Base-by-base conservation (phyloP, 1,284 basidiomycete species). In the Naganishia albida region DNA sequence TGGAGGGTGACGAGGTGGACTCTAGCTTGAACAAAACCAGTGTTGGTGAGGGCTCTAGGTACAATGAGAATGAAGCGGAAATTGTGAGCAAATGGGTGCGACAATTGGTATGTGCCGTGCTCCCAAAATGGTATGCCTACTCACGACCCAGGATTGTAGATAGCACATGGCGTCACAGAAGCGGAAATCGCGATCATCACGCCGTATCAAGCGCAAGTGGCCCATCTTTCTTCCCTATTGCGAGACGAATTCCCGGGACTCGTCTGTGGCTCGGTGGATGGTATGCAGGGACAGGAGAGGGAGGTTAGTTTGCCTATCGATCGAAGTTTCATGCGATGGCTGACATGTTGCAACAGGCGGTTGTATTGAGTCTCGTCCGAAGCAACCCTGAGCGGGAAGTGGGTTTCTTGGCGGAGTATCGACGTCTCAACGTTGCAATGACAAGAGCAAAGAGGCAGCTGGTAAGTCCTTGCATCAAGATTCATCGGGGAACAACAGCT, bases 191-290 rank as follows among this genome's bases (percentile, higher is more conserved):
- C 91, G 1, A 83, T 99, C 57, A 89, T 99, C 66, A 91, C 93
- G 3, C 94, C 96, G 84, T 96, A 96, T 77, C 92, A 95, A 81
- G 91, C 92, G 0, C 93, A 96, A 78, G 92, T 93, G 0, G 85
- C 88, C 0, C 82, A 93, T 12, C 81, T 95, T 59, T 85, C 89
- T 0, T 85, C 87, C 2, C 77, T 90, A 48, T 79, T 96, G 7
- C 86, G 88, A 18, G 85, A 87, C 0, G 84, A 88, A 68, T 90
- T 87, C 7, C 83, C 85, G 0, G 84, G 85, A 18, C 82, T 95
- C 3, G 92, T 94, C 69, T 91, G 94, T 55, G 93, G 92, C 1
- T 91, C 88, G 0, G 91, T 95, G 1, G 92, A 96, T 73, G 92
- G 91, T 0, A 89, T 95, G 86, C 93, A 96, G 80, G 93, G 93